These are phyloP conservation scores for Myxozyma vanderwaltii DNA, from an alignment of 805 yeast genomes.

Conservation along the genomic window DNA sequence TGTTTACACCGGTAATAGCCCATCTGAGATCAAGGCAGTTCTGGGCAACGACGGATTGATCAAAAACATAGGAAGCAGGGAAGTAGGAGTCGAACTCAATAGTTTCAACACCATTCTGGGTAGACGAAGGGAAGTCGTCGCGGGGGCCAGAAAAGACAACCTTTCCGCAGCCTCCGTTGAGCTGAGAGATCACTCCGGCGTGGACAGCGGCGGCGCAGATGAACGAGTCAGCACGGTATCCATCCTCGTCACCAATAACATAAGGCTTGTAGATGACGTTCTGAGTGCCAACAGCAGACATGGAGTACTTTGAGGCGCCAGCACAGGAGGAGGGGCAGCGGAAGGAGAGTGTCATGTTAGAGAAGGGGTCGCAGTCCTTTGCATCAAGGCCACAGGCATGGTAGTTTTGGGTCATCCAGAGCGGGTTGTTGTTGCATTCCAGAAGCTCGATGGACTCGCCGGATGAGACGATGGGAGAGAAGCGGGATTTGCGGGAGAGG, in stretches of 20 bases:
- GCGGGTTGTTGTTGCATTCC: slow-evolving; percentile 33
- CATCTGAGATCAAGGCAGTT: slow-evolving; percentile 75
- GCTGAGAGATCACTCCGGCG: slow-evolving; percentile 73
- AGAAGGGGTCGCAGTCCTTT: slow-evolving; percentile 55
- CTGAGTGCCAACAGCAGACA: slow-evolving; percentile 70
- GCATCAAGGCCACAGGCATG: slow-evolving; percentile 76
- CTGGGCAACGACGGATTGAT: slow-evolving; percentile 43
- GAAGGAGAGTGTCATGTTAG: slow-evolving; percentile 53
- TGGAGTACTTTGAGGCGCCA: slow-evolving; percentile 72
- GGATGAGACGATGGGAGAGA: slow-evolving; percentile 26
- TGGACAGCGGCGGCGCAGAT: slow-evolving; percentile 91
- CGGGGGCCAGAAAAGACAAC: slow-evolving; percentile 59
- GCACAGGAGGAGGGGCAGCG: slow-evolving; percentile 91
- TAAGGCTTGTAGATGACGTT: slow-evolving; percentile 69
- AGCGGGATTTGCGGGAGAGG: slow-evolving; percentile 33
- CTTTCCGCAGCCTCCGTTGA: slow-evolving; percentile 76
- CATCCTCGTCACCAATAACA: slow-evolving; percentile 74
- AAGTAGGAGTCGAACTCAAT: slow-evolving; percentile 69
- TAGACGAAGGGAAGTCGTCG: slow-evolving; percentile 50
- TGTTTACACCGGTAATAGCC: slow-evolving; percentile 57
- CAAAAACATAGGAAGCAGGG: slow-evolving; percentile 71
- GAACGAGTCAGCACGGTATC: slow-evolving; percentile 82
- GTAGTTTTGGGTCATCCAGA: slow-evolving; percentile 30
- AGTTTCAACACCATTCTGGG: slow-evolving; percentile 55
- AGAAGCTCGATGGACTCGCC: slow-evolving; percentile 28